Conservation (phyloP, 345 rosid genomes). For the Eutrema yunnanense region DNA sequence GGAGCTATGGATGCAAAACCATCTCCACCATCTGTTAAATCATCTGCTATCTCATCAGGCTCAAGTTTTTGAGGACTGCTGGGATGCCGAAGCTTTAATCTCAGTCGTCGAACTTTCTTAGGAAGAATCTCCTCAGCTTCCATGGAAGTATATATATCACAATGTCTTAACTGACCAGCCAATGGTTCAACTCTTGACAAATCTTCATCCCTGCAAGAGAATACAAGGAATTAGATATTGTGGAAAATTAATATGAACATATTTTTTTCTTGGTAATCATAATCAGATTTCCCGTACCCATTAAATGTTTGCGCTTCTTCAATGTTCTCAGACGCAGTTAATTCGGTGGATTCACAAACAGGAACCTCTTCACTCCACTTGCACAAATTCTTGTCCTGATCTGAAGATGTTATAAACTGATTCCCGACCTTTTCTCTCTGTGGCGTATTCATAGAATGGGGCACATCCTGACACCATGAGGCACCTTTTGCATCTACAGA, state of each 20-base stretch:
- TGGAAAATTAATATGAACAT: neutral
- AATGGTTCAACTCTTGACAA: constrained; percentile 24
- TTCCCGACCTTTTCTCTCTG: constrained; percentile 23
- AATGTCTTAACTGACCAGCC: constrained; percentile 18
- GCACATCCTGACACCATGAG: constrained; percentile 27
- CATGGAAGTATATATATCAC: constrained; percentile 27
- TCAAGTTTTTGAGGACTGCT: constrained; percentile 35
- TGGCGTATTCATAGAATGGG: constrained; percentile 30
- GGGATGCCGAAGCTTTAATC: constrained; percentile 40
- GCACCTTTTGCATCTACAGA: constrained; percentile 37
- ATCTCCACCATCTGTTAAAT: constrained; percentile 20
- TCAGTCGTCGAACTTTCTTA: constrained; percentile 45
- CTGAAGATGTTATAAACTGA: constrained; percentile 34
- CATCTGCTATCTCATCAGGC: constrained; percentile 31
- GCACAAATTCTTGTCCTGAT: constrained; percentile 36
- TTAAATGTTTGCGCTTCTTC: constrained; percentile 24
- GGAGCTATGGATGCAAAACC: constrained; percentile 24
- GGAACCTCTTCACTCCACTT: constrained; percentile 44
- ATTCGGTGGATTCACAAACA: constrained; percentile 22
- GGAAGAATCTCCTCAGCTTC: constrained; percentile 40
- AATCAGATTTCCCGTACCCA: constrained; percentile 38
- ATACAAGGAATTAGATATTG: constrained; percentile 14
- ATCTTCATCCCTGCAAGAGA: constrained; percentile 48
- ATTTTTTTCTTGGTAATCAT: constrained; percentile 1
- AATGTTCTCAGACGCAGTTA: constrained; percentile 24